Conservation (phyloP, 805 yeast genomes). For the Ogataea naganishii region DNA sequence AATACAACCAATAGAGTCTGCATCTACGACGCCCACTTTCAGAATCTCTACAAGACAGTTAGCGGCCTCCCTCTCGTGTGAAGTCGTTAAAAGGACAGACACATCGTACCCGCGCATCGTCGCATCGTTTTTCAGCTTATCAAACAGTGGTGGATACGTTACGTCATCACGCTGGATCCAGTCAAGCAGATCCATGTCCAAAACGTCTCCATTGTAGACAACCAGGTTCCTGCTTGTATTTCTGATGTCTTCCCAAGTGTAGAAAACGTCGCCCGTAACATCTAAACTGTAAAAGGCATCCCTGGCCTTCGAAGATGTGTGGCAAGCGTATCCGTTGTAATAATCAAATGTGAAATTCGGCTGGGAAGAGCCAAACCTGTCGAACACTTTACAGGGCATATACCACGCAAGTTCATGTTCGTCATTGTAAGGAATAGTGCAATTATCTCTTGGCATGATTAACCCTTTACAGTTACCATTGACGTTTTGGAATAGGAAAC, state of each 20-base stretch:
- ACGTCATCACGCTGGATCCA: conserved; percentile 70
- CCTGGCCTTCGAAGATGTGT: conserved; percentile 67
- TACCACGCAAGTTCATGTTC: conserved; percentile 81
- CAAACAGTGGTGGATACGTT: conserved; percentile 65
- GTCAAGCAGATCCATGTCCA: conserved; percentile 67
- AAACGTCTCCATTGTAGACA: conserved; percentile 83
- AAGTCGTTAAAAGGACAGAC: conserved; percentile 58
- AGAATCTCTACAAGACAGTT: conserved; percentile 78
- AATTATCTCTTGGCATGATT: conserved; percentile 58
- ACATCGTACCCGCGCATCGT: conserved; percentile 71
- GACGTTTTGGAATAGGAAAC: conserved; percentile 83
- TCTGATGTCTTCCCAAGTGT: conserved; percentile 81
- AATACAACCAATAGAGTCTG: conserved; percentile 87
- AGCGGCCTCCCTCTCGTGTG: conserved; percentile 63
- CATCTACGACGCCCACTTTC: conserved; percentile 84
- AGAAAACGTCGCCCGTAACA: conserved; percentile 68
- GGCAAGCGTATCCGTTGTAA: conserved; percentile 88
- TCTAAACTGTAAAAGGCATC: conserved; percentile 51
- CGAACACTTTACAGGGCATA: conserved; percentile 78
- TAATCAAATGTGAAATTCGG: conserved; percentile 57
- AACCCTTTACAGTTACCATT: conserved; percentile 82
- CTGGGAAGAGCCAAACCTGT: conserved; percentile 61
- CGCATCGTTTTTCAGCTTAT: conserved; percentile 45
- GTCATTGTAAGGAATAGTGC: conserved; percentile 59
- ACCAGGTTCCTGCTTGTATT: conserved; percentile 67